Conservation (phyloP, 305 asterid genomes). For the Fraxinus nigra region DNA sequence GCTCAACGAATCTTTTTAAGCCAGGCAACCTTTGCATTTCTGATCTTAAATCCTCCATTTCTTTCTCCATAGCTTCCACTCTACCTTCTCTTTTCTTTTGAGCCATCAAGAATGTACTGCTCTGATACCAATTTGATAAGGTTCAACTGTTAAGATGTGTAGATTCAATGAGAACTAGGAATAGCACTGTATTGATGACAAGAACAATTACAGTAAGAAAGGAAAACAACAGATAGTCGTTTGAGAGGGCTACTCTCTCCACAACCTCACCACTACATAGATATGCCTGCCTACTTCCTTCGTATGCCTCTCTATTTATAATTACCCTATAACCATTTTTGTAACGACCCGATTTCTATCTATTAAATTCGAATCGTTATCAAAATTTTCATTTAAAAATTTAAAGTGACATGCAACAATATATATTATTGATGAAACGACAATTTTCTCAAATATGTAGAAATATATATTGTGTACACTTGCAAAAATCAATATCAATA, state of each 20-base stretch:
- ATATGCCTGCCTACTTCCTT: background rate
- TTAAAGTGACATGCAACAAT: too few relatives aligned
- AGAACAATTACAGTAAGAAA: background rate
- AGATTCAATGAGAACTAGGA: background rate
- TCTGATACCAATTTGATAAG: background rate
- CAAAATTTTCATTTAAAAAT: too few relatives aligned
- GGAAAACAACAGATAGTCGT: background rate
- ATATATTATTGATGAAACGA: too few relatives aligned
- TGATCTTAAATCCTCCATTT: background rate
- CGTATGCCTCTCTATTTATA: background rate
- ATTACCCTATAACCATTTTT: background rate
- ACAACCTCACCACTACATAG: background rate
- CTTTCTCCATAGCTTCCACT: background rate
- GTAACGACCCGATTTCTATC: too few relatives aligned
- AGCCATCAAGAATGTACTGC: background rate
- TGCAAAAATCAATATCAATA: too few relatives aligned
- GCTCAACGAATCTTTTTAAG: background rate
- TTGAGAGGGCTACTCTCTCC: background rate
- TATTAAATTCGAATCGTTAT: too few relatives aligned
- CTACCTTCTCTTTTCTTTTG: background rate
- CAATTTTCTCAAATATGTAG: too few relatives aligned
- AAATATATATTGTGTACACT: too few relatives aligned
- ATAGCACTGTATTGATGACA: background rate
- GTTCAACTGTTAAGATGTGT: background rate
- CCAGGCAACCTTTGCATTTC: background rate